A percentile compares a stretch with the other conserved stretches of the same genome.
These are phyloP conservation scores for Cyberlindnera mississippiensis DNA, from an alignment of 805 yeast species.

Conservation along the genomic window DNA sequence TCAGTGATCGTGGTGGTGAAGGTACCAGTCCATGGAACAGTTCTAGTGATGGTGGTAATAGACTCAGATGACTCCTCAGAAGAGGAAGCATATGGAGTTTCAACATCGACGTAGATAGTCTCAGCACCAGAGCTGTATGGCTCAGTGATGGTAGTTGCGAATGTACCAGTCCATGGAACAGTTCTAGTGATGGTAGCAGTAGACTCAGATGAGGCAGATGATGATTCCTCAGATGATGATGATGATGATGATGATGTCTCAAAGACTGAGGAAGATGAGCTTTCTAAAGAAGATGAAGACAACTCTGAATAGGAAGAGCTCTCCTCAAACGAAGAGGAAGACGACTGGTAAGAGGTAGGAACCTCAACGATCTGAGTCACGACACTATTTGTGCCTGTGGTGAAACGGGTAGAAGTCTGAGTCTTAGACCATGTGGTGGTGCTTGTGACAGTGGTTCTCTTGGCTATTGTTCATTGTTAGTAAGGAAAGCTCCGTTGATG, in stretches of 20 bases:
- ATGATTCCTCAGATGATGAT: neutral
- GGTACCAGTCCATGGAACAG: neutral
- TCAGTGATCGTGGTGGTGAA: neutral
- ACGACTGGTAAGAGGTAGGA: neutral
- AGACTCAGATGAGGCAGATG: neutral
- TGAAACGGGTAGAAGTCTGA: constrained; percentile 3
- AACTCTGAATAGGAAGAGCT: neutral
- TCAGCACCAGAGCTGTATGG: constrained; percentile 12
- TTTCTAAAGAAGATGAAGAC: neutral
- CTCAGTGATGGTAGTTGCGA: constrained; percentile 11
- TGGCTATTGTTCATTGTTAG: neutral
- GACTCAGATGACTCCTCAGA: neutral
- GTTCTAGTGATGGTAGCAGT: constrained; percentile 1
- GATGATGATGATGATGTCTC: constrained; percentile 4
- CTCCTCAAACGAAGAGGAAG: neutral
- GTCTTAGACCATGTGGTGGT: constrained; percentile 6
- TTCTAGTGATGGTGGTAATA: neutral
- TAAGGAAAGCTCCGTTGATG: neutral
- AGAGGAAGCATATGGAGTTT: neutral
- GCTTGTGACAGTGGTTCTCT: neutral
- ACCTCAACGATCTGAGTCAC: constrained; percentile 7
- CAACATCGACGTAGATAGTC: constrained; percentile 10
- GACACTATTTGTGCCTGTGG: constrained; percentile 9
- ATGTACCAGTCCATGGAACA: constrained; percentile 12
- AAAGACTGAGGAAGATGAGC: neutral